These are phyloP conservation scores for Wickerhamomyces canadensis DNA, from an alignment of 805 yeast species.

Conservation along the genomic window DNA sequence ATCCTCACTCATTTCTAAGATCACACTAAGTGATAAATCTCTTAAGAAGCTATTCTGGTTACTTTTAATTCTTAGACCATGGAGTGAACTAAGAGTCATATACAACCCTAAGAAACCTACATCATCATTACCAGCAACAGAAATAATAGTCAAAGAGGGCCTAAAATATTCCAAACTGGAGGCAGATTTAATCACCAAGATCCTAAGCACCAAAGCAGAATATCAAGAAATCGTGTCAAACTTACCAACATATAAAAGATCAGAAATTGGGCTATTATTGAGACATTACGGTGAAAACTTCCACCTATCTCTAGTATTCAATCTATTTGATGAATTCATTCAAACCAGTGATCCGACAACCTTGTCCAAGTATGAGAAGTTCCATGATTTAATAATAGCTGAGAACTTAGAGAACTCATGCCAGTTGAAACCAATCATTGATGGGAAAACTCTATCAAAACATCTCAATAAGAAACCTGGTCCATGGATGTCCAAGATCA, in stretches of 20 bases:
- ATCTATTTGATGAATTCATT: constrained; percentile 14
- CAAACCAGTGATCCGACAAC: background rate
- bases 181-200: constrained; percentile 42
- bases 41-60: constrained; percentile 31
- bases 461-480: constrained; percentile 65
- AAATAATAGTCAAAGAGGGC: constrained; percentile 59
- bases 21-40: constrained; percentile 1
- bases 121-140: constrained; percentile 34
- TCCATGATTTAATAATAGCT: constrained; percentile 11
- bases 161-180: constrained; percentile 57
- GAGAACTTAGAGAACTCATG: constrained; percentile 29
- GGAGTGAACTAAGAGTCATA: constrained; percentile 33
- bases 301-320: constrained; percentile 34
- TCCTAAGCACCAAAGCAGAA: constrained; percentile 30
- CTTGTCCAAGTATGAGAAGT: constrained; percentile 10
- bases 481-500: constrained; percentile 69
- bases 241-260: constrained; percentile 35
- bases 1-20: background rate
- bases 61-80: constrained; percentile 44
- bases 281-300: constrained; percentile 50
- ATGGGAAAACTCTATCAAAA: constrained; percentile 64
- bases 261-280: constrained; percentile 56
- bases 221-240: constrained; percentile 25
- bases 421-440: constrained; percentile 57
- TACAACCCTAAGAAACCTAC: constrained; percentile 34